phyloP scores from a whole-genome alignment of 2,329 filamentous ascomycete genomes.

The Verticillium tricorpus region DNA sequence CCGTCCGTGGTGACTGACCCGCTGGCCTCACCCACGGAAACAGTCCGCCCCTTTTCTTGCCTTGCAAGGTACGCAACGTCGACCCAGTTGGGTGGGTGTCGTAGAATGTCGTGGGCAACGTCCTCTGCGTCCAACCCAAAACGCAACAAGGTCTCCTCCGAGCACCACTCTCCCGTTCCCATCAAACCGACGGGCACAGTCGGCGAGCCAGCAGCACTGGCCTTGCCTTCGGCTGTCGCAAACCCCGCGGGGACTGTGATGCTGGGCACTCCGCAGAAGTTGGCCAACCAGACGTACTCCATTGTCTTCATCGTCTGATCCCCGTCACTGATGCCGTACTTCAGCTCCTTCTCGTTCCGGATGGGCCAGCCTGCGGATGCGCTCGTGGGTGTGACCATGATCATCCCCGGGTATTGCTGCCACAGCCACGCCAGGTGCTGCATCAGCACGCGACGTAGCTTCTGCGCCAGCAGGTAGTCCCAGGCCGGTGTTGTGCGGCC shows the following conservation, averaged over 20 bases:
- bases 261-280: constrained; percentile 43
- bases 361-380: constrained; percentile 42
- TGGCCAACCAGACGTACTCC: constrained; percentile 47
- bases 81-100: constrained; percentile 35
- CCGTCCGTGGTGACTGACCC: background rate
- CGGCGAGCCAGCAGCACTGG: constrained; percentile 25
- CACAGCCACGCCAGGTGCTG: constrained; percentile 66
- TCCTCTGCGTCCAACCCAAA: constrained; percentile 44
- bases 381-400: constrained; percentile 69
- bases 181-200: constrained; percentile 48
- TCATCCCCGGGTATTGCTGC: constrained; percentile 58
- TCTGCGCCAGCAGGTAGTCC: constrained; percentile 67
- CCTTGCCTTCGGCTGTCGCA: constrained; percentile 26
- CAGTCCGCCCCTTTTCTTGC: background rate
- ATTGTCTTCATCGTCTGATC: constrained; percentile 41
- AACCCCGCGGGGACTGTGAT: constrained; percentile 43
- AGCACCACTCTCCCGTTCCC: constrained; percentile 51
- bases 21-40: background rate
- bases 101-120: constrained; percentile 26
- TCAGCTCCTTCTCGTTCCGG: constrained; percentile 26
- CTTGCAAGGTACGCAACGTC: constrained; percentile 36
- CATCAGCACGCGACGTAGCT: constrained; percentile 65
- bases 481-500: constrained; percentile 57
- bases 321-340: constrained; percentile 39
- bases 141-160: constrained; percentile 41